Conservation (phyloP, 805 yeast species). For the Candida hispaniensis region DNA sequence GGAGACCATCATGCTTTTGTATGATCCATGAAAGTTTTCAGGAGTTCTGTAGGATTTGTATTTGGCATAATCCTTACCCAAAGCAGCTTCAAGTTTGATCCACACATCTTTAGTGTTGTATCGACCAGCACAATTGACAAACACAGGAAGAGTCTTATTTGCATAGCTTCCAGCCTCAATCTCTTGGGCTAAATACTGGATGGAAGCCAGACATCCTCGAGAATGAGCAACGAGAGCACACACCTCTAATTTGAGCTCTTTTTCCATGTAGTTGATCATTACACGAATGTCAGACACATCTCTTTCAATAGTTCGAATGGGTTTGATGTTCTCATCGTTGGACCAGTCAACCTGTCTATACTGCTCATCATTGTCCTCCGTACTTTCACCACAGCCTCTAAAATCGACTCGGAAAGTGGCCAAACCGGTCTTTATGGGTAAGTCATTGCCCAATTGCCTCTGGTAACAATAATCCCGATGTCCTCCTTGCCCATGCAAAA, state of each 20-base stretch:
- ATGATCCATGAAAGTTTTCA: slow-evolving; percentile 19
- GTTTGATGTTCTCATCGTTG: slow-evolving; percentile 20
- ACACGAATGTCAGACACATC: slow-evolving; percentile 61
- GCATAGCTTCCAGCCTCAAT: slow-evolving; percentile 20
- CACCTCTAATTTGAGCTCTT: slow-evolving; percentile 25
- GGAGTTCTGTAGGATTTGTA: slow-evolving; percentile 22
- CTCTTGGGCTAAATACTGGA: slow-evolving; percentile 48
- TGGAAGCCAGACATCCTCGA: slow-evolving; percentile 67
- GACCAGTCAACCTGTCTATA: slow-evolving; percentile 21
- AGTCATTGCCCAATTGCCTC: slow-evolving; percentile 44
- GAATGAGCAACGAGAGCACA: slow-evolving; percentile 63
- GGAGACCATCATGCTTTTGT: slow-evolving; percentile 11
- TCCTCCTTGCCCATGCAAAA: slow-evolving; percentile 80
- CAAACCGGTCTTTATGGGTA: slow-evolving; percentile 51
- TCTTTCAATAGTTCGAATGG: slow-evolving; percentile 49
- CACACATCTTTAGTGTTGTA: slow-evolving; percentile 30
- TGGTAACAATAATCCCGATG: slow-evolving; percentile 75
- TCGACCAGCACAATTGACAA: slow-evolving; percentile 68
- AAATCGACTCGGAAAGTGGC: slow-evolving; percentile 72
- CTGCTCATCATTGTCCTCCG: slow-evolving; percentile 32
- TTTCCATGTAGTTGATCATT: slow-evolving; percentile 14
- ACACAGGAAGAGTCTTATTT: slow-evolving; percentile 39
- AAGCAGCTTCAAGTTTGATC: slow-evolving; percentile 34
- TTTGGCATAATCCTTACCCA: slow-evolving; percentile 30
- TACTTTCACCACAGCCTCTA: slow-evolving; percentile 75